Base-by-base conservation (phyloP, 768 basidiomycete species). In the Tulasnella sp. region DNA sequence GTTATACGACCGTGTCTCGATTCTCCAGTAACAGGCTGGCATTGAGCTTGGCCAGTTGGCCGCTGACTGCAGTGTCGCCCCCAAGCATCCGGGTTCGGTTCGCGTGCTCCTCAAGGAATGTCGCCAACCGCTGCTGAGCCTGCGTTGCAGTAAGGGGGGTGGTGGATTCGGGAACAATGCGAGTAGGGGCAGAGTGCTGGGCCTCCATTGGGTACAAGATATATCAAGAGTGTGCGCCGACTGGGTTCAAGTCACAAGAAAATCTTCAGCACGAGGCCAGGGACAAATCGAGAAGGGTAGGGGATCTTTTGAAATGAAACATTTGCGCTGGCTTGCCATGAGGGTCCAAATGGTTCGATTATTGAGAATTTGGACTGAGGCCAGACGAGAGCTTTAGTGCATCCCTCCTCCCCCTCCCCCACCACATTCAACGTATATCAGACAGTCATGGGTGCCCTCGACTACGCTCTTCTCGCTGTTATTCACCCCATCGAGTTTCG, bases 401-500 rank as follows among this genome's bases (percentile, higher is more conserved):
- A 17, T 29, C 24, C 17, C 53, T 12, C 34, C n/a, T 11, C 41
- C 17, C 53, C 41, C 38, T 55, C 42, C 53, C n/a, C 25, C 41
- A 42, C 27, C 34, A 5, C 44, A 24, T 25, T 43, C 54, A 43
- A 56, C 54, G 8, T 17, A 53, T 31, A 24, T 2, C 52, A 22
- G 12, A 10, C 42, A 46, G 30, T 42, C 11, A 82, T 87, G 83
- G 78, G 75, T 59, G 72, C 76, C 62, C 65, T 76, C 8, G 77
- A 79, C 56, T 82, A 84, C 80, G 70, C 89, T 62, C 72, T 77
- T 38, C 75, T 91, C 27, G 74, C 85, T 63, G 68, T 91, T 67
- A 84, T 84, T 0, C 90, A 89, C 64, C 91, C 91, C 12, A 67
- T 78, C 61, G 94, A 99, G 69, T 86, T 93, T 69, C 81, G 82